A percentile compares a stretch with the other conserved stretches of the same genome.
phyloP scores from a whole-genome alignment of 2,329 filamentous ascomycete species.

The Alternaria panax region DNA sequence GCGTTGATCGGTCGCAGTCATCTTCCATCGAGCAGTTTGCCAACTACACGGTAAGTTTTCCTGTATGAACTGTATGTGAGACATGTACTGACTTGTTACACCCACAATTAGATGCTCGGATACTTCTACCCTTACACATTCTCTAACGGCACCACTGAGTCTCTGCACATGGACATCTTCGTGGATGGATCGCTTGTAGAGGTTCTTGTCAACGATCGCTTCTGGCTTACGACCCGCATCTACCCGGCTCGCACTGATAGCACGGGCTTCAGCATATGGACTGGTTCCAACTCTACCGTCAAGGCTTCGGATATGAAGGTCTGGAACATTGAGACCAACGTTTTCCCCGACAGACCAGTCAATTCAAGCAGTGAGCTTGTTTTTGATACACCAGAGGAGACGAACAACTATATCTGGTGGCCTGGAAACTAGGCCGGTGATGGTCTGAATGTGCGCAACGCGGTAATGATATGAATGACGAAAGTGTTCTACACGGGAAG shows the following conservation, averaged over 20 bases:
- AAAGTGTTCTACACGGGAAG: not conserved
- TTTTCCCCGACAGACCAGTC: conserved; percentile 52
- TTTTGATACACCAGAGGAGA: conserved; percentile 54
- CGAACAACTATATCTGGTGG: conserved; percentile 58
- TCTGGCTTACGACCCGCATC: conserved; percentile 53
- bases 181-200: conserved; percentile 58
- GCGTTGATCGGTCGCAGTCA: conserved; percentile 55
- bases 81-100: too few species aligned
- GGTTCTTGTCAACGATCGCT: conserved; percentile 56
- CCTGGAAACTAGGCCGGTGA: conserved; percentile 45
- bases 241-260: conserved; percentile 56
- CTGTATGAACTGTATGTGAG: too few species aligned
- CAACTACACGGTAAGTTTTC: conserved; percentile 54
- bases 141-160: conserved; percentile 46
- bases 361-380: conserved; percentile 53
- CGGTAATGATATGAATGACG: not conserved
- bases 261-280: conserved; percentile 54
- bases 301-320: conserved; percentile 47
- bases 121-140: conserved; percentile 57
- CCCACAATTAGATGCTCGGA: too few species aligned
- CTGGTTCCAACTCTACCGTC: conserved; percentile 48
- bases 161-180: conserved; percentile 55
- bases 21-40: conserved; percentile 53
- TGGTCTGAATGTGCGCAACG: not conserved
- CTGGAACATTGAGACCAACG: conserved; percentile 52